Conservation (phyloP, 2,329 filamentous ascomycete genomes). For the Pleoardoris graminearum region DNA sequence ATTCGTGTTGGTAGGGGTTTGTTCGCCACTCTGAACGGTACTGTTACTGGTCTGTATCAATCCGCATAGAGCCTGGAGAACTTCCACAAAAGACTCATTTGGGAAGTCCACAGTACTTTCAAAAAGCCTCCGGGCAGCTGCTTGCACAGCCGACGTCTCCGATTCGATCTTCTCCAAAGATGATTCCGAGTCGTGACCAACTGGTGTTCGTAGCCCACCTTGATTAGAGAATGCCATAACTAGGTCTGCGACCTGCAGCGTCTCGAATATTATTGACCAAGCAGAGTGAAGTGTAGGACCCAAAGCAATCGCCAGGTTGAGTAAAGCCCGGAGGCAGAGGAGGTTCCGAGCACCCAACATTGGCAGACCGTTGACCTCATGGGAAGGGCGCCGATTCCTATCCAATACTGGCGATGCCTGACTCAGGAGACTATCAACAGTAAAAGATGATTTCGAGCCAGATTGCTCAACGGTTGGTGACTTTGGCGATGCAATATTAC, state of each 20-base stretch:
- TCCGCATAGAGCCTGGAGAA: slow-evolving; percentile 74
- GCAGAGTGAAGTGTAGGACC: slow-evolving; percentile 83
- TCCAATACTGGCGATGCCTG: slow-evolving; percentile 61
- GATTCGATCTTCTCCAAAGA: slow-evolving; percentile 58
- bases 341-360: slow-evolving; percentile 86
- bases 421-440: slow-evolving; percentile 70
- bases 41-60: slow-evolving; percentile 57
- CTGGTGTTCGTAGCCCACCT: slow-evolving; percentile 22
- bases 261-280: slow-evolving; percentile 91
- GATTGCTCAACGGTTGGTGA: slow-evolving; percentile 54
- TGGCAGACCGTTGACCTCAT: slow-evolving; percentile 47
- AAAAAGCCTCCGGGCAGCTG: slow-evolving; percentile 80
- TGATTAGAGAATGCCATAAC: slow-evolving; percentile 63
- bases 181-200: slow-evolving; percentile 26
- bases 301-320: slow-evolving; percentile 94
- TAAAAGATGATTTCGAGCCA: slow-evolving; percentile 70
- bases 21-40: slow-evolving; percentile 26
- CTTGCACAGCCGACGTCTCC: slow-evolving; percentile 87
- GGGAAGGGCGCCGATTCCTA: slow-evolving; percentile 61
- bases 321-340: slow-evolving; percentile 81
- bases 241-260: slow-evolving; percentile 88
- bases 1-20: slow-evolving; percentile 23
- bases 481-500: slow-evolving; percentile 42
- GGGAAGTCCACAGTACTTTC: slow-evolving; percentile 93
- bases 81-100: slow-evolving; percentile 75